These are phyloP conservation scores for Xylariaceae sp. DNA, from an alignment of 2,329 filamentous ascomycete genomes.

Conservation along the genomic window DNA sequence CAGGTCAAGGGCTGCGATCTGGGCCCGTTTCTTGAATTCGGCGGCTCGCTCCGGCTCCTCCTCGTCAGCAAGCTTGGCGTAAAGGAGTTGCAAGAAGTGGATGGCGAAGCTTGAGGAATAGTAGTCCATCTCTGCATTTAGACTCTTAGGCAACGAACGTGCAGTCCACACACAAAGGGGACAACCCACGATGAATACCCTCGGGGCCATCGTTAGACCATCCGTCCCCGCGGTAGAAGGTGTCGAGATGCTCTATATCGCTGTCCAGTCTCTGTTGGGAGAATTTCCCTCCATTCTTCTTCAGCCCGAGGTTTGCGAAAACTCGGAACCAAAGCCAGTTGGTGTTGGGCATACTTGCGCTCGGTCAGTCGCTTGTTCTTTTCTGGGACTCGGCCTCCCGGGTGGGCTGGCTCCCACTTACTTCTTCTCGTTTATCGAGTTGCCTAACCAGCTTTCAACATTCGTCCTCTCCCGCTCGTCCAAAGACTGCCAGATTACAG, in stretches of 20 bases:
- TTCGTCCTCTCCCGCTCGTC: conserved; percentile 57
- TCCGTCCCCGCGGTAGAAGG: conserved; percentile 74
- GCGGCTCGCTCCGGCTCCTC: conserved; percentile 60
- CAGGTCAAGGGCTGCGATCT: conserved; percentile 62
- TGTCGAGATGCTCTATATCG: conserved; percentile 73
- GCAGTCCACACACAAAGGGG: neutral
- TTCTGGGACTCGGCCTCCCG: no score
- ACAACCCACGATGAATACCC: conserved; percentile 59
- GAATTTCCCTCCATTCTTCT: conserved; percentile 67
- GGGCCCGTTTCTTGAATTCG: conserved; percentile 65
- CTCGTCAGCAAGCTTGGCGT: conserved; percentile 64
- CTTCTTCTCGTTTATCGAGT: conserved; percentile 73
- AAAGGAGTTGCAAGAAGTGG: conserved; percentile 72
- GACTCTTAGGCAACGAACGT: conserved; percentile 7
- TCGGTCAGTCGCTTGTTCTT: no score
- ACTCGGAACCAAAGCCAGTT: conserved; percentile 79
- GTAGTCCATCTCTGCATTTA: conserved; percentile 65
- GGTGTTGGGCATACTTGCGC: conserved; percentile 65
- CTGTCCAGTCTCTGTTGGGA: conserved; percentile 64
- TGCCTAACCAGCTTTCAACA: conserved; percentile 66
- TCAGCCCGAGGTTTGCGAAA: conserved; percentile 73
- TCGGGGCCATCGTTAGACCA: conserved; percentile 80
- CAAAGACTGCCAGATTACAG: conserved; percentile 60
- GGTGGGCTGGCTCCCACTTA: conserved; percentile 24
- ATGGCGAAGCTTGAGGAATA: conserved; percentile 81